Base-by-base conservation (phyloP, 148 eudicot species). In the Chenopodium formosanum region DNA sequence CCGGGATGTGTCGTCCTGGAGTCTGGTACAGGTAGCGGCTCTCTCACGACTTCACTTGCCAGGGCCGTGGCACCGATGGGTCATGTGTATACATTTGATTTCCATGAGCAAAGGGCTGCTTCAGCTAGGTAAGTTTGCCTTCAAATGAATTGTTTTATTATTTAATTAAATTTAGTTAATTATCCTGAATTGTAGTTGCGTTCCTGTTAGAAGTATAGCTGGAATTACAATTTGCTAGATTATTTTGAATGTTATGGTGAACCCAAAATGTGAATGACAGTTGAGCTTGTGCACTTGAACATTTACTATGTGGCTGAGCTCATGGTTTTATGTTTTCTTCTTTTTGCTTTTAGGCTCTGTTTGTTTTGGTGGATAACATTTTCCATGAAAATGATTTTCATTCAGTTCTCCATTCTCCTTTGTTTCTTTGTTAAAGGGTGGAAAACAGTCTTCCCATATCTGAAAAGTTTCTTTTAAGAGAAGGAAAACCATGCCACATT, bases 21-120 rank as follows among this genome's bases (percentile, higher is more conserved):
- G 84, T 92, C 94, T 1, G 99, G 98, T 12, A 96, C 99, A 0
- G 98, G 99, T 53, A 93, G 99, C 83, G 99, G 99, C 40, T 93
- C 99, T 1, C 88, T 95, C 75, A 85, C 86, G 34, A 92, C 97
- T 53, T 92, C 97, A 6, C 92, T 95, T 82, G 97, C 97, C 1
- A 85, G 97, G 85, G 97, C 95, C 72, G 90, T 95, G 8, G 97
- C 94, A 52, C 95, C 97, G 1, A 80, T 82, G 0, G 99, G 99
- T 16, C 97, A 91, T 79, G 94, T 95, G 20, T 91, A 90, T 78
- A 92, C 97, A 19, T 96, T 92, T 82, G 98, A 96, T 91, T 96
- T 96, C 76, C 99, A 96, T 87, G 97, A 95, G 83, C 89, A 89
- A 80, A 90, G 99, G 83, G 99, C 97, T 85, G 87, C 82, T 40